Evolutionary conservation across 371 early-diverging fungal species (phyloP).

Genomic region (Rhizopus delemar): DNA sequence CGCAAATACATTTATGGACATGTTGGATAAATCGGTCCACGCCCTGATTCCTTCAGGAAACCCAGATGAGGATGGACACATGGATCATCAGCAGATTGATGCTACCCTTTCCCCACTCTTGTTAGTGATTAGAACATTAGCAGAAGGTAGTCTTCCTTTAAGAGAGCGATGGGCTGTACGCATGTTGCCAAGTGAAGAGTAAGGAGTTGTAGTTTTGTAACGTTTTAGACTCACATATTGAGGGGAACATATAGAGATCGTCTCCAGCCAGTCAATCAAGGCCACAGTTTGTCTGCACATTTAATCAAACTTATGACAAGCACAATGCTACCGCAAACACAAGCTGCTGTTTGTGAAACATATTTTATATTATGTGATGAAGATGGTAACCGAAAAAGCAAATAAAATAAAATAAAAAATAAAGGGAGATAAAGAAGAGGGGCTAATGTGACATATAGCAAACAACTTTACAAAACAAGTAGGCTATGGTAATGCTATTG

Average conservation of each 20-base stretch:
- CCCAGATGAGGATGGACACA: constrained; percentile 26
- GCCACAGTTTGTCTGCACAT: constrained; percentile 60
- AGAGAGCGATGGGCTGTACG: constrained; percentile 32
- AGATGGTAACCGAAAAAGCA: constrained; percentile 58
- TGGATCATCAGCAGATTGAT: constrained; percentile 64
- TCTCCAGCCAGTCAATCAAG: constrained; percentile 71
- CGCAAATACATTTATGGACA: constrained; percentile 18
- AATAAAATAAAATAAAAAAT: neutral
- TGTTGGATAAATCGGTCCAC: constrained; percentile 31
- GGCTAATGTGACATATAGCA: constrained; percentile 43
- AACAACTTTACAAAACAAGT: constrained; percentile 71
- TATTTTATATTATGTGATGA: constrained; percentile 77
- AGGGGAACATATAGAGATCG: constrained; percentile 61
- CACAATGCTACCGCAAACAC: constrained; percentile 61
- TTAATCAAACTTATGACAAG: constrained; percentile 79
- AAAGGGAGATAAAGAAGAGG: neutral
- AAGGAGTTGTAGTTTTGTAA: constrained; percentile 24
- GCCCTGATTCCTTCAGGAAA: constrained; percentile 48
- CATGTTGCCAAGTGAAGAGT: constrained; percentile 69
- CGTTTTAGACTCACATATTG: neutral
- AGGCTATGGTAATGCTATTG: constrained; percentile 93
- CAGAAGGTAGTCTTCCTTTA: constrained; percentile 47
- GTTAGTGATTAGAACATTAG: constrained; percentile 53
- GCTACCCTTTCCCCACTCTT: constrained; percentile 69
- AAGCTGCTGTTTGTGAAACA: constrained; percentile 71